These are phyloP conservation scores for Gracilaria gracilis DNA, from an alignment of 23 red algal genomes.

Conservation along the genomic window DNA sequence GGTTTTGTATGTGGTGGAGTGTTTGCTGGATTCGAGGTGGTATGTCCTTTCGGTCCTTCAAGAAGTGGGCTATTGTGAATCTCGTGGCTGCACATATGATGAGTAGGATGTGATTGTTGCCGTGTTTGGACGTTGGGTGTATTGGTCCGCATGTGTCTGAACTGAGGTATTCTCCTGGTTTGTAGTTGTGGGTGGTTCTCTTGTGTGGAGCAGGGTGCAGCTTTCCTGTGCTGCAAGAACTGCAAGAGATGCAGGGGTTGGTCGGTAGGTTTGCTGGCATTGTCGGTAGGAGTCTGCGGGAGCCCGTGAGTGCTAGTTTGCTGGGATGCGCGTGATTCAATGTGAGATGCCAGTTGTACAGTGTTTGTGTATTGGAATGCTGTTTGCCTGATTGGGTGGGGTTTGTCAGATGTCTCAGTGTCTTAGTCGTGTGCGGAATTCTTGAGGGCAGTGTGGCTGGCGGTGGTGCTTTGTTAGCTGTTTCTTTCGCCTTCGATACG, in stretches of 20 bases:
- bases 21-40: background rate
- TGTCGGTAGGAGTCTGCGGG: no score
- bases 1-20: background rate
- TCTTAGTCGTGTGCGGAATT: no score
- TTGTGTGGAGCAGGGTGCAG: background rate
- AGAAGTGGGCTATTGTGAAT: constrained; percentile 2
- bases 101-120: constrained; percentile 18
- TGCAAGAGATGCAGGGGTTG: no score
- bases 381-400: no score
- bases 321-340: no score
- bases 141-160: constrained; percentile 9
- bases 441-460: no score
- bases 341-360: no score
- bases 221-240: background rate
- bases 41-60: constrained; percentile 8
- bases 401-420: no score
- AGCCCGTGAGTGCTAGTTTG: no score
- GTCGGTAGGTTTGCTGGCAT: background rate
- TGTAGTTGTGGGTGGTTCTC: background rate
- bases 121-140: background rate
- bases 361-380: no score
- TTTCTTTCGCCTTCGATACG: no score
- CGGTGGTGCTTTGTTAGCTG: no score
- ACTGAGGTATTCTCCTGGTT: background rate
- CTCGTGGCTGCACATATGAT: background rate